Evolutionary conservation across 1,284 basidiomycete species (phyloP), one percentile per base, ranked within the genome.

Genomic region (Agaricales sp.): DNA sequence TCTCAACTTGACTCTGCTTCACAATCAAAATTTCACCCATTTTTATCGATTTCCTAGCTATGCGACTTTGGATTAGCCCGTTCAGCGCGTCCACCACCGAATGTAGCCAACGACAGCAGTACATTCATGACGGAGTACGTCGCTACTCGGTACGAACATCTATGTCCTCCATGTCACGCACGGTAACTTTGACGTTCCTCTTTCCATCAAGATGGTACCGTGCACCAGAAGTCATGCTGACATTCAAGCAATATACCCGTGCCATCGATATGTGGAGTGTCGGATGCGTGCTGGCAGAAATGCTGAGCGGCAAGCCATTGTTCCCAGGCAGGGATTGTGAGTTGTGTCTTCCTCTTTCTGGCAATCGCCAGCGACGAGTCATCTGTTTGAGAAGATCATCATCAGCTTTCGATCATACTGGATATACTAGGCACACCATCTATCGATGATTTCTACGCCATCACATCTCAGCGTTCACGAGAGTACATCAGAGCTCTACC

Each of bases 101-200:
- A 88, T 57, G 78, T 83, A 2, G 86, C 80, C 12, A 80, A 88
- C 53, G 89, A 90, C 55, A 87, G 81, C 50, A 85, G 82, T 57
- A 92, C 88, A 0, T 92, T 93, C 66, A 92, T 95, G 87, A 95
- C 92, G 0, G 92, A 95, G 77, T 93, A 92, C 57, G 91, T 93
- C 26, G 90, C 91, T 3, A 92, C 92, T 20, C 74, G 83, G 78
- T 84, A 52, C 45, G 68, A 21, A 6, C 4, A 14, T 21, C 44
- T 21, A 39, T 25, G 35, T 46, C 47, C 20, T 37, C 46, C n/a
- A n/a, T n/a, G n/a, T n/a, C n/a, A n/a, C n/a, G 44, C 20, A 46
- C 47, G 53, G 44, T 48, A 43, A 48, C 45, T 48, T 18, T 43
- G 49, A 43, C 44, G 24, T 25, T 22, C 12, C 14, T 48, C 4